Conservation (phyloP, 208 protist species). For the Phytomonas francai region DNA sequence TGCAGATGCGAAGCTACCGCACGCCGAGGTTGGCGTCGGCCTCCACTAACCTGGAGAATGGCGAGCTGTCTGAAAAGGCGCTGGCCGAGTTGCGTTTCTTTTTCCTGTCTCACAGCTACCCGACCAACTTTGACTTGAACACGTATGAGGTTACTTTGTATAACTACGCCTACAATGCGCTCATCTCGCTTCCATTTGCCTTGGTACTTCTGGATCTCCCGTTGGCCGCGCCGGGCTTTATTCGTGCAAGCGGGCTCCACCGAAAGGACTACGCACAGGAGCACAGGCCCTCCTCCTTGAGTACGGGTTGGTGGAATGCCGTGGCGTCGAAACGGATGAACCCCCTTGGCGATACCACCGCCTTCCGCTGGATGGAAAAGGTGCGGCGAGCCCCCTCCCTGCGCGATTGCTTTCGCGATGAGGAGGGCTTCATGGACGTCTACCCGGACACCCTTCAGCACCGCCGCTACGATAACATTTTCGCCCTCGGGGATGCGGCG, state of each 20-base stretch:
- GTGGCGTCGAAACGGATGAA: too few relatives aligned
- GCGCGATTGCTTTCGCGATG: constrained; percentile 19
- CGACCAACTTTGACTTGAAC: constrained; percentile 33
- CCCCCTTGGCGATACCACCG: too few relatives aligned
- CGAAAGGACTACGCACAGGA: constrained; percentile 26
- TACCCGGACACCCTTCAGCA: constrained; percentile 71
- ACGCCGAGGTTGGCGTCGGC: too few relatives aligned
- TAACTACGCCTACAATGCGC: constrained; percentile 47
- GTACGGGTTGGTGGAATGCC: too few relatives aligned
- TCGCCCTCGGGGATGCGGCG: constrained; percentile 78
- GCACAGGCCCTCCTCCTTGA: constrained; percentile 1
- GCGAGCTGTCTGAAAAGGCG: neutral
- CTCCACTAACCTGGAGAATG: neutral
- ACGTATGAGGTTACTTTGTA: constrained; percentile 50
- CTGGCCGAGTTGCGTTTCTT: constrained; percentile 17
- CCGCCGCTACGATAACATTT: constrained; percentile 55
- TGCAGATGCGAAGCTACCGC: constrained; percentile 19
- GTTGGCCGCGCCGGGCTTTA: constrained; percentile 57
- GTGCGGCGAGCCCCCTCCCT: constrained; percentile 7
- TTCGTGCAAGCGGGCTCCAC: constrained; percentile 55
- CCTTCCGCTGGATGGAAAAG: too few relatives aligned
- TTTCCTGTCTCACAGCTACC: constrained; percentile 36
- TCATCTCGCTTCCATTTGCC: constrained; percentile 40
- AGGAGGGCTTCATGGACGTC: constrained; percentile 65
- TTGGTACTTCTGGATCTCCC: constrained; percentile 75